Percentiles rank a stretch among this genome's conserved stretches.
Evolutionary conservation across 495 filamentous ascomycete genomes (phyloP).

Genomic region (Penicillium alfredii): DNA sequence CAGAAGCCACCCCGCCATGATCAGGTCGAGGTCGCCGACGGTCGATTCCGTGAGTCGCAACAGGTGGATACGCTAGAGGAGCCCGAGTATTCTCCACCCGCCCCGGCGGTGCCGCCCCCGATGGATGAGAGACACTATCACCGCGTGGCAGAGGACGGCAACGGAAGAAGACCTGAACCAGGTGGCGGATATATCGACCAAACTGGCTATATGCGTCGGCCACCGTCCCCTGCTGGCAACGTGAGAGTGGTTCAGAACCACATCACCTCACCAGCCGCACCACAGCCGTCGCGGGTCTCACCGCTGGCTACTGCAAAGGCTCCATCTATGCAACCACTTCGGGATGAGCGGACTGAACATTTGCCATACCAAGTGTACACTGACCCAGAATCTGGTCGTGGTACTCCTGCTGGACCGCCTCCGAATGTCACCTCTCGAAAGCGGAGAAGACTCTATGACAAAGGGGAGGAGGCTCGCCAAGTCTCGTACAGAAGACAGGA

Average conservation of each 20-base stretch:
- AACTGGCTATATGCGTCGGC: conserved; percentile 16
- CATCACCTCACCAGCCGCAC: conserved; percentile 68
- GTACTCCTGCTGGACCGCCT: conserved; percentile 32
- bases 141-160: conserved; percentile 14
- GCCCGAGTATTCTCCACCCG: conserved; percentile 47
- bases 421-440: conserved; percentile 41
- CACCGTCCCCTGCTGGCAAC: conserved; percentile 25
- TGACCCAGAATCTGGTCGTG: conserved; percentile 22
- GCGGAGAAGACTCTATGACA: conserved; percentile 41
- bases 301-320: conserved; percentile 62
- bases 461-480: conserved; percentile 24
- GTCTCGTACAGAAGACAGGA: conserved; percentile 25
- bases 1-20: conserved; percentile 25
- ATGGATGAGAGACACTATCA: conserved; percentile 26
- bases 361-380: conserved; percentile 18
- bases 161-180: conserved; percentile 13
- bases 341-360: conserved; percentile 23
- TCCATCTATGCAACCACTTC: conserved; percentile 39
- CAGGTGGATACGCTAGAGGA: conserved; percentile 35
- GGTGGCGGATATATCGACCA: conserved; percentile 19
- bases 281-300: conserved; percentile 76
- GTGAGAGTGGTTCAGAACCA: conserved; percentile 53
- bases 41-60: conserved; percentile 16
- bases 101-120: conserved; percentile 35
- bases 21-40: conserved; percentile 16